phyloP scores from a whole-genome alignment of 2,329 filamentous ascomycete genomes.

The Camillea tinctor region DNA sequence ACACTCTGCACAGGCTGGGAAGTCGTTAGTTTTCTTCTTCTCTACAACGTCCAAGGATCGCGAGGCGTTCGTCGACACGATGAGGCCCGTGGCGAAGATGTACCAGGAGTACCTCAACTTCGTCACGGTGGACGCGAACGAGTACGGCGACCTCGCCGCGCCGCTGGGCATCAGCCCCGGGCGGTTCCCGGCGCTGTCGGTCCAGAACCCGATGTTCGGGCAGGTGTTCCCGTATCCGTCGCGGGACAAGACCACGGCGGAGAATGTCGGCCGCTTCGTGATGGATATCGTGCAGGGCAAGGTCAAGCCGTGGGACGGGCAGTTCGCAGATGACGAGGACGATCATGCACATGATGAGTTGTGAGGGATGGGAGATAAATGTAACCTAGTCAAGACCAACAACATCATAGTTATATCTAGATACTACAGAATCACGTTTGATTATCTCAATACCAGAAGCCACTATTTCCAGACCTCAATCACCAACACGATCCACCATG shows the following conservation, averaged over 20 bases:
- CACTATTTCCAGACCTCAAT: neutral
- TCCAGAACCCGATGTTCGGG: slow-evolving; percentile 45
- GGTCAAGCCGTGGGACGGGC: slow-evolving; percentile 39
- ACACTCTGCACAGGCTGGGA: slow-evolving; percentile 31
- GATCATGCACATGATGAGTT: slow-evolving; percentile 24
- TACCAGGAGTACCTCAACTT: slow-evolving; percentile 49
- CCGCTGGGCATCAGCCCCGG: slow-evolving; percentile 38
- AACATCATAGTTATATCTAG: neutral
- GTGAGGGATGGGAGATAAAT: slow-evolving; percentile 3
- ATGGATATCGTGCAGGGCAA: slow-evolving; percentile 44
- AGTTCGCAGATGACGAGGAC: slow-evolving; percentile 7
- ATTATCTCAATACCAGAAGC: neutral
- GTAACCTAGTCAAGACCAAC: too few species aligned
- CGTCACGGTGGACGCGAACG: slow-evolving; percentile 44
- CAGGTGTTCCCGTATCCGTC: slow-evolving; percentile 41
- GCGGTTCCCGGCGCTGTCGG: slow-evolving; percentile 35
- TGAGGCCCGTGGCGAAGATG: slow-evolving; percentile 43
- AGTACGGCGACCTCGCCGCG: slow-evolving; percentile 44
- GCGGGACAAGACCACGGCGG: slow-evolving; percentile 30
- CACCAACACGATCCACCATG: neutral
- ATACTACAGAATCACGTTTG: neutral
- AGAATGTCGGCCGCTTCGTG: slow-evolving; percentile 42
- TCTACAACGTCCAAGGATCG: slow-evolving; percentile 30
- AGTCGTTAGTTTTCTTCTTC: slow-evolving; percentile 41
- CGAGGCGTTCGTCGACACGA: slow-evolving; percentile 33